Conservation (phyloP, 2,329 filamentous ascomycete species). For the Xylariaceae sp. region DNA sequence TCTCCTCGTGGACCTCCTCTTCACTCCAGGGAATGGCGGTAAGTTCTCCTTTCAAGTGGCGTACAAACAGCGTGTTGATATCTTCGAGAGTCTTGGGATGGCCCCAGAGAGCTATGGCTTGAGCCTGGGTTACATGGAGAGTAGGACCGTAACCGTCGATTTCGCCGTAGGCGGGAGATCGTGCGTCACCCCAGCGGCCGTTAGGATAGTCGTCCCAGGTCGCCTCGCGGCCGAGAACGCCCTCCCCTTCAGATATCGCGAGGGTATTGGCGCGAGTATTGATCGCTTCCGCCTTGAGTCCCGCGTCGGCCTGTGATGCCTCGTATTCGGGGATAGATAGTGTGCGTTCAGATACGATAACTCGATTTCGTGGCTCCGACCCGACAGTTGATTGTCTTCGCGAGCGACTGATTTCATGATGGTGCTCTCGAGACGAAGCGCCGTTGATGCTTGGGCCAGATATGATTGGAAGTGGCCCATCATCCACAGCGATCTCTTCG, state of each 20-base stretch:
- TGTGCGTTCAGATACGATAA: conserved; percentile 67
- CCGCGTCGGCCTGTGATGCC: conserved; percentile 69
- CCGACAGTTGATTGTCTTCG: conserved; percentile 71
- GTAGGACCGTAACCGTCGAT: conserved; percentile 98
- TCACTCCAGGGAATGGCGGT: conserved; percentile 90
- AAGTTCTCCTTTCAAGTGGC: conserved; percentile 74
- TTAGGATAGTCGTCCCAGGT: conserved; percentile 99
- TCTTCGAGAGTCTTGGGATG: conserved; percentile 64
- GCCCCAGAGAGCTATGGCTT: conserved; percentile 82
- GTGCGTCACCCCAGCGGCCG: conserved; percentile 87
- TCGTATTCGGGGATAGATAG: conserved; percentile 61
- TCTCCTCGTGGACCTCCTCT: conserved; percentile 79
- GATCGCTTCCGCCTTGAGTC: conserved; percentile 64
- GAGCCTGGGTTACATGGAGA: conserved; percentile 79
- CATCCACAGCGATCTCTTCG: conserved; percentile 46
- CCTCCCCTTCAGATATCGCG: conserved; percentile 90
- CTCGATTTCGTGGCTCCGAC: conserved; percentile 78
- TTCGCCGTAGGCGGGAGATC: conserved; percentile 89
- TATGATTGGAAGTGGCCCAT: conserved; percentile 36
- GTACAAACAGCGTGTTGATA: conserved; percentile 73
- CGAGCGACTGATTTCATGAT: conserved; percentile 30
- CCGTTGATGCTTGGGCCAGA: conserved; percentile 51
- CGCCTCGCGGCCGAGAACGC: conserved; percentile 81
- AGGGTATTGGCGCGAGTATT: conserved; percentile 79
- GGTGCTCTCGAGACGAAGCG: conserved; percentile 25